These are phyloP conservation scores for Cryomyces minteri DNA, from an alignment of 495 filamentous ascomycete genomes.

Conservation along the genomic window DNA sequence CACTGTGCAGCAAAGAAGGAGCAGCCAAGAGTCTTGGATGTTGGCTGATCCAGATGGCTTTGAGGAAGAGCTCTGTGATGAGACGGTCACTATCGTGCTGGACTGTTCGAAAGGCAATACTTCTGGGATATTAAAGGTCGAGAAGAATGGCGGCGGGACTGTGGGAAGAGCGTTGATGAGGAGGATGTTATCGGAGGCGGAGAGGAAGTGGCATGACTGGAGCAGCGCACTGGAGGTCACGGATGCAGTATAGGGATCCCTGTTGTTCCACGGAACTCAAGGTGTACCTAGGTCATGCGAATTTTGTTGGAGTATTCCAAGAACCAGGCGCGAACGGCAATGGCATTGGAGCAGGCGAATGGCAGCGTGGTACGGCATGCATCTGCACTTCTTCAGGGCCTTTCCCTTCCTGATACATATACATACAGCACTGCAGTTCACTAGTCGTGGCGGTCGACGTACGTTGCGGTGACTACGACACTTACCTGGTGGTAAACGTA, in stretches of 20 bases:
- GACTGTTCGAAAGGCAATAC: slow-evolving; percentile 33
- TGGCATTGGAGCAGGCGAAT: slow-evolving; percentile 13
- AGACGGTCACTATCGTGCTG: slow-evolving; percentile 55
- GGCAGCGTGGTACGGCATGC: slow-evolving; percentile 19
- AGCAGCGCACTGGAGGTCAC: slow-evolving; percentile 24
- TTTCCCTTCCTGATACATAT: slow-evolving; percentile 18
- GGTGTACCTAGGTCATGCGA: not conserved
- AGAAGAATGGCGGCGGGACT: slow-evolving; percentile 63
- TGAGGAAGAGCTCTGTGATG: slow-evolving; percentile 66
- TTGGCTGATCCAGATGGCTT: slow-evolving; percentile 77
- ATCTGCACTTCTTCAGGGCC: slow-evolving; percentile 22
- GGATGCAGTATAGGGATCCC: not conserved
- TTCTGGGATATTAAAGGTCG: slow-evolving; percentile 44
- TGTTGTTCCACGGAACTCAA: not conserved
- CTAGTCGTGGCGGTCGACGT: too few relatives aligned
- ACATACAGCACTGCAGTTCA: too few relatives aligned
- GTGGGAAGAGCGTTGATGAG: slow-evolving; percentile 36
- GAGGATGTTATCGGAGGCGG: slow-evolving; percentile 31
- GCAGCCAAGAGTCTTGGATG: slow-evolving; percentile 44
- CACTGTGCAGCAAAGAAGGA: slow-evolving; percentile 14
- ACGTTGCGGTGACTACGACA: too few relatives aligned
- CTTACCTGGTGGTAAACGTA: too few relatives aligned
- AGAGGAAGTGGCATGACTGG: slow-evolving; percentile 36
- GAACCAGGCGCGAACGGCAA: slow-evolving; percentile 17
- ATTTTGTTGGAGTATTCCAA: not conserved